These are phyloP conservation scores for Pythium plurisporium DNA, from an alignment of 352 stramenopile genomes.

Conservation along the genomic window DNA sequence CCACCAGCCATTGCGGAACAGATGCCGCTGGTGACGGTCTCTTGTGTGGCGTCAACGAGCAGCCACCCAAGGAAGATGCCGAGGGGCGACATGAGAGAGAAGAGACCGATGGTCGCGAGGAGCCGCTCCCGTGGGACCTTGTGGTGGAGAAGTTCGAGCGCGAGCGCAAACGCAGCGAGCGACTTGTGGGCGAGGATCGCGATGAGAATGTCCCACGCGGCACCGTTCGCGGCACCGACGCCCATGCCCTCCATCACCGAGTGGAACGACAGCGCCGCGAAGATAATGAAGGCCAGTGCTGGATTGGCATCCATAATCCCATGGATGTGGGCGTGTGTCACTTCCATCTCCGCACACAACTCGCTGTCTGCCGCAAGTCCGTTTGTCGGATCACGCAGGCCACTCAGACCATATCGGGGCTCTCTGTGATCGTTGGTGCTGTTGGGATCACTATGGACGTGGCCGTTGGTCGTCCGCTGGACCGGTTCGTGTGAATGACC, in stretches of 20 bases:
- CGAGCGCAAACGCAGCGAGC: constrained; percentile 65
- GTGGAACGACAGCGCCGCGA: constrained; percentile 78
- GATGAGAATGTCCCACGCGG: constrained; percentile 72
- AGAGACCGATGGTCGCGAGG: constrained; percentile 42
- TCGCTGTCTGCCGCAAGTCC: constrained; percentile 7
- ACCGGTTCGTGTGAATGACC: background rate
- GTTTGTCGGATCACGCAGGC: constrained; percentile 6
- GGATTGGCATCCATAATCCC: constrained; percentile 59
- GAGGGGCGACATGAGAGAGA: constrained; percentile 70
- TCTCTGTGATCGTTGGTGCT: background rate
- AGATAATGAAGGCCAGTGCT: constrained; percentile 67
- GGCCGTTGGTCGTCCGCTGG: background rate
- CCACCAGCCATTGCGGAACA: constrained; percentile 72
- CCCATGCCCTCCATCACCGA: constrained; percentile 85
- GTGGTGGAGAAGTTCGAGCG: constrained; percentile 70
- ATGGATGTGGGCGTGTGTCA: constrained; percentile 57
- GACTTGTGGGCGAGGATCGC: constrained; percentile 84
- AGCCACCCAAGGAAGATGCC: constrained; percentile 63
- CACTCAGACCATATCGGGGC: constrained; percentile 7
- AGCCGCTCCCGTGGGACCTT: constrained; percentile 35
- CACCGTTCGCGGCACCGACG: constrained; percentile 52
- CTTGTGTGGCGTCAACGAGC: constrained; percentile 36
- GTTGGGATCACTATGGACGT: constrained; percentile 6
- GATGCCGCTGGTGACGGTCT: constrained; percentile 50
- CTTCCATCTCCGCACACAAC: constrained; percentile 20